These are phyloP conservation scores for Starmerella apis DNA, from an alignment of 805 yeast species.

Conservation along the genomic window DNA sequence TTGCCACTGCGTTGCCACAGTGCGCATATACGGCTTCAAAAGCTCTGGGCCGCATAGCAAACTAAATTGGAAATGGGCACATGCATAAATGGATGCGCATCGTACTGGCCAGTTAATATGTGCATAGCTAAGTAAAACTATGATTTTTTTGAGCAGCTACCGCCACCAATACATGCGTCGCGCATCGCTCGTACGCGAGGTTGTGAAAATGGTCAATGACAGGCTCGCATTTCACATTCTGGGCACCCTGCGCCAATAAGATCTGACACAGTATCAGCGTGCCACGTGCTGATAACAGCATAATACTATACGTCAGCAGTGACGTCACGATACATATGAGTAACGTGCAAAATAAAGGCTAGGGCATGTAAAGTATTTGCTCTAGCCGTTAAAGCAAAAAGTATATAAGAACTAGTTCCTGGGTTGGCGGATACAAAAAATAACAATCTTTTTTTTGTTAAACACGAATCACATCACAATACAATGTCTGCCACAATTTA, in stretches of 20 bases:
- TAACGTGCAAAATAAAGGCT: background rate
- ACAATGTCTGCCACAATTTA: conserved; percentile 18
- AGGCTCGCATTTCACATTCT: background rate
- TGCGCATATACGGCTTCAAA: background rate
- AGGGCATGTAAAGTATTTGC: background rate
- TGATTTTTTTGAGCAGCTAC: background rate
- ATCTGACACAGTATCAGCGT: background rate
- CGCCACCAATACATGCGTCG: background rate
- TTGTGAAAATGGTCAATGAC: background rate
- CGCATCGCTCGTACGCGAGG: background rate
- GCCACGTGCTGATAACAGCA: conserved; percentile 6
- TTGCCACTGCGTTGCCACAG: conserved; percentile 1
- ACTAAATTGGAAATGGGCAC: background rate
- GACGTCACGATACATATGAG: background rate
- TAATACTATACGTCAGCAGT: conserved; percentile 2
- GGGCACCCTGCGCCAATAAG: background rate
- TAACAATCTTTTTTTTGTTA: background rate
- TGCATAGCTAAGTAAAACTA: background rate
- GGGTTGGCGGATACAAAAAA: background rate
- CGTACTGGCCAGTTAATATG: background rate
- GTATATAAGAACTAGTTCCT: background rate
- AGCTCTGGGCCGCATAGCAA: background rate
- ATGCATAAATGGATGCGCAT: background rate
- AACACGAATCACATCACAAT: background rate
- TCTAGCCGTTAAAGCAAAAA: background rate